A percentile compares a stretch with the other conserved stretches of the same genome.
These are phyloP conservation scores for Hericium rajendrae DNA, from an alignment of 768 basidiomycete species.

Conservation along the genomic window DNA sequence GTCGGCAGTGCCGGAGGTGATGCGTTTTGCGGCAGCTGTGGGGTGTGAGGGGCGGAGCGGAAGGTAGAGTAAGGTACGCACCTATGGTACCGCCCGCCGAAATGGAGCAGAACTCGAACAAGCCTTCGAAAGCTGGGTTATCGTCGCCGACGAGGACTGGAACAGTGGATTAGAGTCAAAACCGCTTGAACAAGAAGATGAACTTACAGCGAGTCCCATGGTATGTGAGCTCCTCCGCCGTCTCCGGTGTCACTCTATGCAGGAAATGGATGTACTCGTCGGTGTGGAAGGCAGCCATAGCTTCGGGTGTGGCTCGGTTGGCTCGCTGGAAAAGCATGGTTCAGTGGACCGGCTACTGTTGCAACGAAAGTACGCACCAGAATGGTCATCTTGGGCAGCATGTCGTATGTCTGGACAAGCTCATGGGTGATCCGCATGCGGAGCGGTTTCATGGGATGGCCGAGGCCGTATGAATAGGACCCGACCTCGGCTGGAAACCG, in stretches of 20 bases:
- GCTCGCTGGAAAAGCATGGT: slow-evolving; percentile 17
- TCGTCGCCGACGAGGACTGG: slow-evolving; percentile 73
- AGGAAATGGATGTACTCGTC: slow-evolving; percentile 98
- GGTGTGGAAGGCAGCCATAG: slow-evolving; percentile 91
- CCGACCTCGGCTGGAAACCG: slow-evolving; percentile 52
- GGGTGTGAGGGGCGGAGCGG: background rate
- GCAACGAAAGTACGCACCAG: slow-evolving; percentile 44
- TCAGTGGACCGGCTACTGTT: background rate
- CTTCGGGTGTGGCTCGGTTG: slow-evolving; percentile 25
- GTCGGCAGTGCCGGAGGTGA: slow-evolving; percentile 71
- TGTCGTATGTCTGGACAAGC: slow-evolving; percentile 80
- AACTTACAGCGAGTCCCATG: slow-evolving; percentile 77
- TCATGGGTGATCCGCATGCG: slow-evolving; percentile 92
- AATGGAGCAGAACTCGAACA: slow-evolving; percentile 96
- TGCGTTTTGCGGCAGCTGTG: slow-evolving; percentile 68
- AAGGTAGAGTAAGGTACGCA: slow-evolving; percentile 25
- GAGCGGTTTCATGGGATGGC: slow-evolving; percentile 95
- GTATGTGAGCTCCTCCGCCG: slow-evolving; percentile 74
- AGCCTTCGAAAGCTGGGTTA: slow-evolving; percentile 92
- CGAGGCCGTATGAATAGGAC: slow-evolving; percentile 72
- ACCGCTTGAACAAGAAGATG: background rate
- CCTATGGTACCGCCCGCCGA: slow-evolving; percentile 93
- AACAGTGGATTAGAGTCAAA: background rate
- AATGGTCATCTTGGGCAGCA: slow-evolving; percentile 92
- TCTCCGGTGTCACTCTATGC: slow-evolving; percentile 83